These are phyloP conservation scores for Isoetes taiwanensis DNA, from an alignment of 75 land plant genomes.

Conservation along the genomic window DNA sequence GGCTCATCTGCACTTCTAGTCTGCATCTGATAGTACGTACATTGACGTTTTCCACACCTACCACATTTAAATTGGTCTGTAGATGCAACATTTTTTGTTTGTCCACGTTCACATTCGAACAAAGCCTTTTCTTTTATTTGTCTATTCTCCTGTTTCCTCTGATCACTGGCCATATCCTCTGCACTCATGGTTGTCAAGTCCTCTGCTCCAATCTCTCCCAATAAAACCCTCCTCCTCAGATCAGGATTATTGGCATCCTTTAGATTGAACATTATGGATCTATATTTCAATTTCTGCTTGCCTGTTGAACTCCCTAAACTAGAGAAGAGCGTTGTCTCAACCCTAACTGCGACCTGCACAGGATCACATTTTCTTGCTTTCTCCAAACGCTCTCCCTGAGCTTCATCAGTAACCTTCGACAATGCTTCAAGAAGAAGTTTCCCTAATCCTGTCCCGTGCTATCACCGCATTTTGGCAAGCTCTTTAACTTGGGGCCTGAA, in stretches of 20 bases:
- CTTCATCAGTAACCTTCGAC: constrained; percentile 42
- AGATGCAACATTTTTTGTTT: constrained; percentile 39
- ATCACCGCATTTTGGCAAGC: constrained; percentile 55
- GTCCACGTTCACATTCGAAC: constrained; percentile 72
- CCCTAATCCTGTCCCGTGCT: constrained; percentile 57
- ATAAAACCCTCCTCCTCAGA: constrained; percentile 56
- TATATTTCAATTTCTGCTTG: constrained; percentile 55
- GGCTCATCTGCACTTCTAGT: constrained; percentile 96
- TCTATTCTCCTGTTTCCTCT: constrained; percentile 44
- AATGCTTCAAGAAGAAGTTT: constrained; percentile 56
- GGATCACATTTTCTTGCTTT: constrained; percentile 46
- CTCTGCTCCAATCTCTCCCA: constrained; percentile 57
- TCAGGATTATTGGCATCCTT: constrained; percentile 81
- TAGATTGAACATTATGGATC: constrained; percentile 81
- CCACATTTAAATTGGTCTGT: constrained; percentile 86
- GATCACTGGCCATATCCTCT: constrained; percentile 90
- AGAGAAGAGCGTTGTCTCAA: constrained; percentile 61
- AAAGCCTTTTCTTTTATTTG: constrained; percentile 77
- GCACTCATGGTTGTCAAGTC: constrained; percentile 37
- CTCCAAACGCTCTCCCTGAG: constrained; percentile 16
- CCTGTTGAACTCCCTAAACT: constrained; percentile 53
- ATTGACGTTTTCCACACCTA: constrained; percentile 60
- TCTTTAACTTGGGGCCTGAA: constrained; percentile 41
- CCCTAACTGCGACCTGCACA: constrained; percentile 56
- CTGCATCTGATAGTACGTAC: constrained; percentile 84